Conservation (phyloP, 106 monocot species). For the Dioscorea alata region DNA sequence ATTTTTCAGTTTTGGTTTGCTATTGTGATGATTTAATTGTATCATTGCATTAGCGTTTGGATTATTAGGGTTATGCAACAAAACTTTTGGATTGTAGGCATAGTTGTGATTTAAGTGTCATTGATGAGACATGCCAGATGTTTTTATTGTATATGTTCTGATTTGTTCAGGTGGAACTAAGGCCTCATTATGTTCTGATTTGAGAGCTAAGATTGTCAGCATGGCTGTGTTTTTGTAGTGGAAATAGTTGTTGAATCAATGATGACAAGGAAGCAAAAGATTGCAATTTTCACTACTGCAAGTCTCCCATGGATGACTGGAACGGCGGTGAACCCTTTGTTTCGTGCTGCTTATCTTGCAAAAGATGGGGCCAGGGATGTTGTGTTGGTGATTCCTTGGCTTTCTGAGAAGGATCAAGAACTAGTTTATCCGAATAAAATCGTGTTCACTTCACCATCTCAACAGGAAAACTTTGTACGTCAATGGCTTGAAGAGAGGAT, state of each 20-base stretch:
- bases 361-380: slow-evolving; percentile 29
- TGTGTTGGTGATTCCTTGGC: slow-evolving; percentile 42
- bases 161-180: too few species aligned
- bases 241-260: slow-evolving; percentile 7
- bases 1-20: too few species aligned
- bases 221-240: too few species aligned
- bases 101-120: too few species aligned
- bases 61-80: too few species aligned
- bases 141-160: too few species aligned
- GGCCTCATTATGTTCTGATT: too few species aligned
- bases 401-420: slow-evolving; percentile 32
- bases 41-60: too few species aligned
- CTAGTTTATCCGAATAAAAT: slow-evolving; percentile 42
- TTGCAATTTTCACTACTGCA: slow-evolving; percentile 49
- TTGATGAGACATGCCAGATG: too few species aligned
- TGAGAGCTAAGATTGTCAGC: too few species aligned
- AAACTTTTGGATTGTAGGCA: too few species aligned
- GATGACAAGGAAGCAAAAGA: slow-evolving; percentile 27
- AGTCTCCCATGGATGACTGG: slow-evolving; percentile 63
- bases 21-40: too few species aligned
- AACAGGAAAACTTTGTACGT: slow-evolving; percentile 40
- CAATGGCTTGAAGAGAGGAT: slow-evolving; percentile 42
- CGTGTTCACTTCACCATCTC: slow-evolving; percentile 20
- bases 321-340: slow-evolving; percentile 52
- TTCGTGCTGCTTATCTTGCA: slow-evolving; percentile 54